Conservation (phyloP, 2,329 filamentous ascomycete genomes). For the Arthrinium phaeospermum region DNA sequence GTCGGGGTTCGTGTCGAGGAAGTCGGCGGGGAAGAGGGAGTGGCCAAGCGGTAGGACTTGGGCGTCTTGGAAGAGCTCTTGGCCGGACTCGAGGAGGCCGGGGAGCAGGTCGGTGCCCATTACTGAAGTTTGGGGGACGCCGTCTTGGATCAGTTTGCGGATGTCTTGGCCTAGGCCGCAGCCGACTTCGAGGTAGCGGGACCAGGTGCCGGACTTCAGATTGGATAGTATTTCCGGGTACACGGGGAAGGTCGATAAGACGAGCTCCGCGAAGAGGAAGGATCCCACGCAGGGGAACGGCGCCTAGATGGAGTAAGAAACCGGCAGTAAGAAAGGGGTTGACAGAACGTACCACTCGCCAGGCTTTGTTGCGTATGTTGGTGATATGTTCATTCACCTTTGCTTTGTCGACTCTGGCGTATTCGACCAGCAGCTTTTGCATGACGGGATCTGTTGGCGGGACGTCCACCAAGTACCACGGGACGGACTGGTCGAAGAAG, state of each 20-base stretch:
- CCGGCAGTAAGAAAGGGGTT: background rate
- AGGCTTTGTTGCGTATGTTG: constrained; percentile 1
- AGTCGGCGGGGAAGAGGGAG: background rate
- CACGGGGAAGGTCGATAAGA: constrained; percentile 6
- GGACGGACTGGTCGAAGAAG: background rate
- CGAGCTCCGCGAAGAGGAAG: constrained; percentile 19
- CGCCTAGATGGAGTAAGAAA: background rate
- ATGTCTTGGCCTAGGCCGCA: constrained; percentile 14
- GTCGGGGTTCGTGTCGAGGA: background rate
- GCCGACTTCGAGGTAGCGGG: constrained; percentile 10
- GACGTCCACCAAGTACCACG: constrained; percentile 6
- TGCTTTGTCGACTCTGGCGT: background rate
- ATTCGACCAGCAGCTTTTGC: constrained; percentile 9
- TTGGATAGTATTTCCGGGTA: background rate
- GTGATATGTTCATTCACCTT: background rate
- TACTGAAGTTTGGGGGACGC: background rate
- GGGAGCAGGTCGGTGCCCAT: constrained; percentile 6
- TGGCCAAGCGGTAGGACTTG: background rate
- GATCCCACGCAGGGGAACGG: constrained; percentile 18
- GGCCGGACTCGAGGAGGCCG: background rate
- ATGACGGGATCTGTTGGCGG: background rate
- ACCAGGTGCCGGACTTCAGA: background rate
- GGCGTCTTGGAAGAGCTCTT: background rate
- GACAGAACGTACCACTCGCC: background rate
- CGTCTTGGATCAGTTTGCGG: constrained; percentile 14